Conservation (phyloP, 2,329 filamentous ascomycete genomes). For the Macrophomina tecta region DNA sequence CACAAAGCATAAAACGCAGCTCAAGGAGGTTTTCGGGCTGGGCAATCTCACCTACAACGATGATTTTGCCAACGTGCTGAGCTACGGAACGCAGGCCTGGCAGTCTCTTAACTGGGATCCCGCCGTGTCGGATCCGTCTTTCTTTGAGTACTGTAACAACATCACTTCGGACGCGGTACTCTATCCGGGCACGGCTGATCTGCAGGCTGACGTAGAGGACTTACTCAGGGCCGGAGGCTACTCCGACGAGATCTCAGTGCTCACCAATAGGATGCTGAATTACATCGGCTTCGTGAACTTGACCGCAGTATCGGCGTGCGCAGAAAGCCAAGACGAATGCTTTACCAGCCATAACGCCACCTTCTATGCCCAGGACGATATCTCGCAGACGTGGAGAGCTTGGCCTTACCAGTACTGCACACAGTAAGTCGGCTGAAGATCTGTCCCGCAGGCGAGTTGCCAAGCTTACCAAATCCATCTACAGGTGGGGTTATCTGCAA, state of each 20-base stretch:
- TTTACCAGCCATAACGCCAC: conserved; percentile 57
- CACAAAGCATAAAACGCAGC: conserved; percentile 45
- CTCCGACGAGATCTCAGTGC: conserved; percentile 42
- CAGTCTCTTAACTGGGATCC: conserved; percentile 68
- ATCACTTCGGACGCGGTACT: conserved; percentile 56
- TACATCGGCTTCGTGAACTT: conserved; percentile 61
- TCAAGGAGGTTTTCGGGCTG: conserved; percentile 63
- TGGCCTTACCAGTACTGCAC: conserved; percentile 67
- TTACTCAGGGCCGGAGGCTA: conserved; percentile 59
- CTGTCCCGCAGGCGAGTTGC: conserved; percentile 26
- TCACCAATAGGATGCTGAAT: conserved; percentile 62
- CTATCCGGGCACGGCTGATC: conserved; percentile 48
- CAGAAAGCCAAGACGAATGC: conserved; percentile 57
- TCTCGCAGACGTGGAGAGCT: conserved; percentile 52
- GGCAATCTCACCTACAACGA: conserved; percentile 55
- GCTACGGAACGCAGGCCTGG: conserved; percentile 55
- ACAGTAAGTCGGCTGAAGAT: conserved; percentile 33
- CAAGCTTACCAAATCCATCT: conserved; percentile 39
- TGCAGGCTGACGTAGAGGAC: conserved; percentile 49
- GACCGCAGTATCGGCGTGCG: conserved; percentile 50
- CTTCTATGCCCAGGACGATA: conserved; percentile 53
- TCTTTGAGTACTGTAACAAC: conserved; percentile 62
- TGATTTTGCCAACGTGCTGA: conserved; percentile 60
- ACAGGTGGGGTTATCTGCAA: conserved; percentile 76
- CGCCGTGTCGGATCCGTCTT: conserved; percentile 53